Conservation (phyloP, 1,284 basidiomycete species). For the Apiotrichum mycotoxinovorans region DNA sequence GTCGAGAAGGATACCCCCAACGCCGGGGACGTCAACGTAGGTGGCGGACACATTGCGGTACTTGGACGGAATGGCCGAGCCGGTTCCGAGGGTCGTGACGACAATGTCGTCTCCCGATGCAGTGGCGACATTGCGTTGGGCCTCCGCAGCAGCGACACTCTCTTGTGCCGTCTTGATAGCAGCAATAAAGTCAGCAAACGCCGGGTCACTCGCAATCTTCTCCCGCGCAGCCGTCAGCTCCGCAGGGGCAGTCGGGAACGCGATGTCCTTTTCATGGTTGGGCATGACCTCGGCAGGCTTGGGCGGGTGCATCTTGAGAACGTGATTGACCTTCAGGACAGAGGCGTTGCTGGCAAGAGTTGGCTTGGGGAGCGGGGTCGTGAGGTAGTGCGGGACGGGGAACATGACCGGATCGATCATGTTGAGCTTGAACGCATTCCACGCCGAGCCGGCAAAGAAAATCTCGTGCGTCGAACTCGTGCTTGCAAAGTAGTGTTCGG, state of each 20-base stretch:
- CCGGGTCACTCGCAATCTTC: slow-evolving; percentile 17
- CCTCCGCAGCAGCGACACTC: slow-evolving; percentile 18
- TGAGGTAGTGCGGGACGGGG: slow-evolving; percentile 60
- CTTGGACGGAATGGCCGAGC: slow-evolving; percentile 76
- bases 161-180: slow-evolving; percentile 24
- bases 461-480: slow-evolving; percentile 63
- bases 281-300: slow-evolving; percentile 17
- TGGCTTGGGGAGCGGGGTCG: slow-evolving; percentile 19
- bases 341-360: background rate
- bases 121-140: background rate
- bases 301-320: slow-evolving; percentile 31
- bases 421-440: slow-evolving; percentile 67
- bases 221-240: slow-evolving; percentile 24
- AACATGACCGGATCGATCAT: slow-evolving; percentile 72
- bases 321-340: slow-evolving; percentile 55
- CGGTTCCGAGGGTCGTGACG: slow-evolving; percentile 80
- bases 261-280: slow-evolving; percentile 27
- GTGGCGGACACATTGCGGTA: slow-evolving; percentile 82
- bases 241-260: slow-evolving; percentile 23
- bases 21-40: slow-evolving; percentile 64
- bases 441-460: slow-evolving; percentile 70
- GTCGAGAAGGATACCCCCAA: slow-evolving; percentile 77
- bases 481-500: slow-evolving; percentile 69
- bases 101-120: slow-evolving; percentile 62
- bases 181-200: slow-evolving; percentile 17